These are phyloP conservation scores for Takakia lepidozioides DNA, from an alignment of 225 moss, liverwort and hornwort genomes.

Conservation along the genomic window DNA sequence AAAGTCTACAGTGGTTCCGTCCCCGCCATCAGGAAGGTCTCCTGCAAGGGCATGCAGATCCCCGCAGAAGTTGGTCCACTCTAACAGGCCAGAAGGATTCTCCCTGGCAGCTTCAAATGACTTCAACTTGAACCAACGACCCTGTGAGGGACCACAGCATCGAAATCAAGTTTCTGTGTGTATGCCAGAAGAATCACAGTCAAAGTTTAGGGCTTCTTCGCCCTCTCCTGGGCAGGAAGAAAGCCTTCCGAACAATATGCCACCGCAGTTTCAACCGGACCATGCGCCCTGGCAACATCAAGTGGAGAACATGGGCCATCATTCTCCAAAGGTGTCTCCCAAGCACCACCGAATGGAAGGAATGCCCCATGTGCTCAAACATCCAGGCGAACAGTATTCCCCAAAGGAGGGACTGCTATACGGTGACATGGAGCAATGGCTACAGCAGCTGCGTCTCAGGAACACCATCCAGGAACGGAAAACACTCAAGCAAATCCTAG, in stretches of 20 bases:
- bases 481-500: constrained; percentile 38
- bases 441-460: constrained; percentile 30
- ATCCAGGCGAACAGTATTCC: constrained; percentile 17
- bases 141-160: no score
- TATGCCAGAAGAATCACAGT: no score
- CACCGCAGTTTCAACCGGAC: constrained; percentile 21
- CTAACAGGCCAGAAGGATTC: constrained; percentile 19
- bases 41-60: constrained; percentile 18
- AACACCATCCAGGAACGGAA: constrained; percentile 39
- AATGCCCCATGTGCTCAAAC: constrained; percentile 32
- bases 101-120: no score
- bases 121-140: no score
- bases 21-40: constrained; percentile 12
- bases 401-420: constrained; percentile 18
- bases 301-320: constrained; percentile 12
- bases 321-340: constrained; percentile 31
- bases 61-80: constrained; percentile 12
- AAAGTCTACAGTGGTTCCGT: constrained; percentile 19
- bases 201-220: constrained; percentile 6
- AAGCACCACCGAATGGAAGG: constrained; percentile 33
- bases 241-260: no score
- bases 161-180: no score
- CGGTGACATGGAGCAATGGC: constrained; percentile 30
- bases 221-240: constrained; percentile 4
- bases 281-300: constrained; percentile 6